A percentile compares a stretch with the other conserved stretches of the same genome.
phyloP scores from a whole-genome alignment of 2,329 filamentous ascomycete genomes.

The Cladobotryum mycophilum region DNA sequence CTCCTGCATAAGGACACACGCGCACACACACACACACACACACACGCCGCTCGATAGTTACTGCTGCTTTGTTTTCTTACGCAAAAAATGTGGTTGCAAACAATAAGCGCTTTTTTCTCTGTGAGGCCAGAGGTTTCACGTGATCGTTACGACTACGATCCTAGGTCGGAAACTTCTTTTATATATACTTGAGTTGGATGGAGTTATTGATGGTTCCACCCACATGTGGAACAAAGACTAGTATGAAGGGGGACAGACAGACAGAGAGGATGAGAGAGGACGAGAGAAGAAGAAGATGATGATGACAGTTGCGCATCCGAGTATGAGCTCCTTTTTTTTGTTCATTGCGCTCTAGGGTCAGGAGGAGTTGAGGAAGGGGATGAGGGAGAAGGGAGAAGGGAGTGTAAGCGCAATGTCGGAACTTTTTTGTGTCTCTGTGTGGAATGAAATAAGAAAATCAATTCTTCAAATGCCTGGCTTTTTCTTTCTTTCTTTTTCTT shows the following conservation, averaged over 20 bases:
- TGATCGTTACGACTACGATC: not conserved
- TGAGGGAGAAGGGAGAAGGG: not conserved
- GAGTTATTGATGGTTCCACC: conserved; percentile 7
- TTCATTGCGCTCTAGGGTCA: not conserved
- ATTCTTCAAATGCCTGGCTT: not conserved
- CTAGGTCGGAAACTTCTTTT: conserved; percentile 13
- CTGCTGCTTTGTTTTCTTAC: conserved; percentile 1
- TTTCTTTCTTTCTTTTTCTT: not conserved
- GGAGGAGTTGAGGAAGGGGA: not conserved
- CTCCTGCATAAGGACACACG: not conserved
- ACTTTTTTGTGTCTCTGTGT: conserved; percentile 1
- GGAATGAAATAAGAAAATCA: conserved; percentile 2
- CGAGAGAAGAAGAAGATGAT: not conserved
- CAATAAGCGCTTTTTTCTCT: not conserved
- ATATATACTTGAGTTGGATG: conserved; percentile 26
- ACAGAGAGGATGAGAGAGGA: not conserved
- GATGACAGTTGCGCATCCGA: not conserved
- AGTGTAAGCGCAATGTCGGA: no score
- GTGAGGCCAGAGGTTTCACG: not conserved
- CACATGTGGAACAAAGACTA: conserved; percentile 3
- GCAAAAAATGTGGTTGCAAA: not conserved
- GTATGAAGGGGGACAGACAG: not conserved
- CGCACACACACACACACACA: no score
- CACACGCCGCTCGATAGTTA: not conserved
- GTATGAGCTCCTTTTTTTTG: not conserved